Percentiles rank a stretch among this genome's conserved stretches.
phyloP scores from a whole-genome alignment of 495 filamentous ascomycete genomes.

The Aspergillus wentii region DNA sequence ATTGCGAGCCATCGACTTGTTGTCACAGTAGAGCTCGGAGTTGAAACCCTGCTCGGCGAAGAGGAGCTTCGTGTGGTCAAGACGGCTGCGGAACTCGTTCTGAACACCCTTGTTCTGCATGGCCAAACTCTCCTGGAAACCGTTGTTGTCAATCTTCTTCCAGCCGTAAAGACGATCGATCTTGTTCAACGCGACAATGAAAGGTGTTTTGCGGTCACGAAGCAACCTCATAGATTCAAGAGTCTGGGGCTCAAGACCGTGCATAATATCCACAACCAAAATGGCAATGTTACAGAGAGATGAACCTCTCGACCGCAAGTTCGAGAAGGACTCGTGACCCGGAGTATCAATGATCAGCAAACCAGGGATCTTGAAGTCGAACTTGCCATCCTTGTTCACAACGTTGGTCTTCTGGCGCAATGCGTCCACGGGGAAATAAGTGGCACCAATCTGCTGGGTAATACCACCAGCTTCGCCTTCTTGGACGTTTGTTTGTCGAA shows the following conservation, averaged over 20 bases:
- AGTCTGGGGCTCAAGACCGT: constrained; percentile 97
- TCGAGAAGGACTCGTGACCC: constrained; percentile 99
- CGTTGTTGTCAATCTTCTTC: constrained; percentile 97
- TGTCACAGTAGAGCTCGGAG: constrained; percentile 92
- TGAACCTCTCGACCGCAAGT: constrained; percentile 90
- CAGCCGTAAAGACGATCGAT: constrained; percentile 99
- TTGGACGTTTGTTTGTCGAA: constrained; percentile 97
- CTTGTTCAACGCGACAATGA: constrained; percentile 99
- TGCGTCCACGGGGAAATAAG: constrained; percentile 97
- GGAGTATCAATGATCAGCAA: constrained; percentile 97
- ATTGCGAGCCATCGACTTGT: constrained; percentile 89
- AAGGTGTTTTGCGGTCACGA: constrained; percentile 90
- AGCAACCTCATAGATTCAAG: constrained; percentile 95
- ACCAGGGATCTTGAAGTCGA: constrained; percentile 98
- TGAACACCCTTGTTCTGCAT: constrained; percentile 93
- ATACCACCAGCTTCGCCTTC: constrained; percentile 99
- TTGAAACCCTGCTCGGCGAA: constrained; percentile 98
- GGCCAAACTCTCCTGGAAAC: constrained; percentile 85
- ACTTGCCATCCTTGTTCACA: constrained; percentile 82
- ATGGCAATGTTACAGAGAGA: constrained; percentile 99
- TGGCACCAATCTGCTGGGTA: constrained; percentile 99
- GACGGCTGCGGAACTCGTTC: constrained; percentile 87
- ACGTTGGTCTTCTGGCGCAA: constrained; percentile 86
- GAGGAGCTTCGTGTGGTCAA: constrained; percentile 86
- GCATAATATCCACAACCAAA: constrained; percentile 99